Evolutionary conservation across 352 stramenopile genomes (phyloP), one percentile per base, ranked within the genome.

Genomic region (Globisporangium iwayamae): DNA sequence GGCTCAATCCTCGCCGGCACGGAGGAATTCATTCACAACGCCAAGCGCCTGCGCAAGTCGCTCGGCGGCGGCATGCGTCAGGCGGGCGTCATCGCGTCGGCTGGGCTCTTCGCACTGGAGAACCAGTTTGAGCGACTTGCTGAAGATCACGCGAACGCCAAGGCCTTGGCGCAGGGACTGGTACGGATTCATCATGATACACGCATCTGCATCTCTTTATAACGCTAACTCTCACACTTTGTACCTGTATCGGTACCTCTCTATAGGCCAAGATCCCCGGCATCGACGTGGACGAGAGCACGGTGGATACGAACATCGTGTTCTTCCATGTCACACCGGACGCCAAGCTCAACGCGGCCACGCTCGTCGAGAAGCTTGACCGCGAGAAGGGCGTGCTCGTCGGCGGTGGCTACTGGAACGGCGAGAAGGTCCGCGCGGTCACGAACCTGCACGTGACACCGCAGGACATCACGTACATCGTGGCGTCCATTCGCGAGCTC

Each of bases 1-100:
- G 96, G 96, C 25, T 98, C 90, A 43, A 87, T 99, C 45, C 78
- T 99, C 43, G 95, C 96, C 9, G 96, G 96, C 56, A 83, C 89
- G 3, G 69, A 81, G 28, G 81, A 91, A 48, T 97, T 98, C 67
- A 97, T 98, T 45, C 59, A 78, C 53, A 70, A 96, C 59, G 96
- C 96, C 10, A 89, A 76, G 61, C 85, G 96, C 20, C 71, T 98
- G 69, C 78, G 97, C 39, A 99, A 99, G 81, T 96, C 93, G 39
- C 85, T 99, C 14, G 97, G 97, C 13, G 97, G 97, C 43, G 96
- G 97, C 6, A 99, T 99, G 97, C 89, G 97, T 22, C 97, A 99
- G 72, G 83, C 80, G 1, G 97, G 97, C 39, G 71, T 99, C 28
- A 85, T 99, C 56, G 96, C 96, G 9, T 83, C 93, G 0, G 96